Evolutionary conservation across 495 filamentous ascomycete genomes (phyloP).

Genomic region (Trichoderma virens): DNA sequence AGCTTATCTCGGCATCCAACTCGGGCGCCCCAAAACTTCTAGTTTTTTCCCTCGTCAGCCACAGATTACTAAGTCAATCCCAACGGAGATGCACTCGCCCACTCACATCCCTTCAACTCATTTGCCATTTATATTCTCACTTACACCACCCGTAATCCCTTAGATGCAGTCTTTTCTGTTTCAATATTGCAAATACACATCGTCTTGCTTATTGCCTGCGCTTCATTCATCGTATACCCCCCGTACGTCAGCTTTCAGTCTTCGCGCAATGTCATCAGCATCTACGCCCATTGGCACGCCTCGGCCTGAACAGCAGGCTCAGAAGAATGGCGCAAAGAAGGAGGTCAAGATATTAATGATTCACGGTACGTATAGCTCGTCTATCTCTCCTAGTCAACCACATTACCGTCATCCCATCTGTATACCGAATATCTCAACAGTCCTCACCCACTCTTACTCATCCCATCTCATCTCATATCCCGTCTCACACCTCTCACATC

Average conservation of each 20-base stretch:
- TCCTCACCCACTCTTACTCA: not conserved
- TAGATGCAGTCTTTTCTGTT: not conserved
- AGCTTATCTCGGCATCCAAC: not conserved
- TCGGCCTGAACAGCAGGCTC: conserved; percentile 15
- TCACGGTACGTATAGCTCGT: conserved; percentile 32
- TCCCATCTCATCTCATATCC: not conserved
- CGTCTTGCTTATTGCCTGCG: not conserved
- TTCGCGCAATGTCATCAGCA: conserved; percentile 2
- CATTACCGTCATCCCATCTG: not conserved
- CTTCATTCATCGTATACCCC: not conserved
- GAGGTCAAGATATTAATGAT: conserved; percentile 51
- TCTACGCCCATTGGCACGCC: not conserved
- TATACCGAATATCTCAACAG: not conserved
- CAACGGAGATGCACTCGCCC: not conserved
- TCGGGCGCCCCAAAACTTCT: not conserved
- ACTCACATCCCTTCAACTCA: not conserved
- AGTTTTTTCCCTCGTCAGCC: not conserved
- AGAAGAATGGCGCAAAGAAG: conserved; percentile 22
- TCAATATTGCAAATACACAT: not conserved
- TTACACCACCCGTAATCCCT: not conserved
- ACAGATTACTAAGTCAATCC: conserved; percentile 1
- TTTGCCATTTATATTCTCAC: not conserved
- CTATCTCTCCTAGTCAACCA: not conserved
- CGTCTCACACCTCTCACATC: not conserved
- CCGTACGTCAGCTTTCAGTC: not conserved